A percentile compares a stretch with the other conserved stretches of the same genome.
These are phyloP conservation scores for Penicillium frequentans DNA, from an alignment of 2,329 filamentous ascomycete genomes.

Conservation along the genomic window DNA sequence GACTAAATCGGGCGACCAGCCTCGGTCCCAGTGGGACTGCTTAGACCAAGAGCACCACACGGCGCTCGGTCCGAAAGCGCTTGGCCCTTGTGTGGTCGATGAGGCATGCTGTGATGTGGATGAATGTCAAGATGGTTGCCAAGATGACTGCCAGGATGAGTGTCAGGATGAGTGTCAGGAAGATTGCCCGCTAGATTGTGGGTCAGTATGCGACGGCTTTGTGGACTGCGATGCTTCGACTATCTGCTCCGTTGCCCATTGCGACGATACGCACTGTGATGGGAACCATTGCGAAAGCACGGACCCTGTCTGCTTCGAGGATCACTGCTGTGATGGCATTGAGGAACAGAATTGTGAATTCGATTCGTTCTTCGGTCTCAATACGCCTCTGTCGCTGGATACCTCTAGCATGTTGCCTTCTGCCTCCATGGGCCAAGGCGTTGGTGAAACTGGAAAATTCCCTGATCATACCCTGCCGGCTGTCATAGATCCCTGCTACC, in stretches of 20 bases:
- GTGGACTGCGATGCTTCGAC: slow-evolving; percentile 40
- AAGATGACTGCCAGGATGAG: slow-evolving; percentile 8
- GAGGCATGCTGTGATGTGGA: slow-evolving; percentile 42
- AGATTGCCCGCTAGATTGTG: slow-evolving; percentile 35
- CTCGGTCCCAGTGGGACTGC: slow-evolving; percentile 31
- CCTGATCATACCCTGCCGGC: slow-evolving; percentile 17
- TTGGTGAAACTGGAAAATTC: slow-evolving; percentile 21
- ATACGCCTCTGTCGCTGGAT: slow-evolving; percentile 30
- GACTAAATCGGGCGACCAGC: slow-evolving; percentile 20
- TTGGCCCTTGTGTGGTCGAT: slow-evolving; percentile 29
- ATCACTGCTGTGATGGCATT: slow-evolving; percentile 33
- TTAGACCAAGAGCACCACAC: slow-evolving; percentile 29
- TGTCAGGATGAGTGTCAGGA: slow-evolving; percentile 26
- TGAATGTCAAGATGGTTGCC: slow-evolving; percentile 16
- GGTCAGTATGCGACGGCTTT: slow-evolving; percentile 43
- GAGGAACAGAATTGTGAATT: slow-evolving; percentile 28
- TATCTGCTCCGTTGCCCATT: slow-evolving; percentile 36
- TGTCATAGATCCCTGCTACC: slow-evolving; percentile 19
- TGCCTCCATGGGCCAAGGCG: slow-evolving; percentile 16
- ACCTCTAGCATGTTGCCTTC: slow-evolving; percentile 27
- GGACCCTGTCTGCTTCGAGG: slow-evolving; percentile 40
- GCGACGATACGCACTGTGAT: slow-evolving; percentile 25
- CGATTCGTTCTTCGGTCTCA: slow-evolving; percentile 35
- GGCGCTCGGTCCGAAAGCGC: slow-evolving; percentile 2
- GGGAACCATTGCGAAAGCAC: slow-evolving; percentile 28